These are phyloP conservation scores for Acanthamoeba sp. DNA, from an alignment of 208 protist genomes.

Conservation along the genomic window DNA sequence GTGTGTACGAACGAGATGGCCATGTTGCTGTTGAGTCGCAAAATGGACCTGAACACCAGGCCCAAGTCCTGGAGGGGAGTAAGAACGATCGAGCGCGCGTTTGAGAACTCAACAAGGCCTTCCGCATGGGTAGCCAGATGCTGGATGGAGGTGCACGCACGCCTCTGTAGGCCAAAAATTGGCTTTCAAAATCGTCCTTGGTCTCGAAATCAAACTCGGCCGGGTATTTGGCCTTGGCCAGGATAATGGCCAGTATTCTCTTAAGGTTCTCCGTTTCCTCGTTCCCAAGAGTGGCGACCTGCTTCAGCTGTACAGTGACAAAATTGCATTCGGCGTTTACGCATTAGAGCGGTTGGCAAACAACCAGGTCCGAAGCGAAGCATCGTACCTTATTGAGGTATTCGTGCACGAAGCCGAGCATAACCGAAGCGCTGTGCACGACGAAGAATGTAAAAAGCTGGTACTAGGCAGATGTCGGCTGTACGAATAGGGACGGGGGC, in stretches of 20 bases:
- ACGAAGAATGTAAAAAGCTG: neutral
- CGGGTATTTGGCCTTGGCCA: constrained; percentile 40
- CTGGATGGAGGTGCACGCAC: neutral
- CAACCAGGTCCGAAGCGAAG: neutral
- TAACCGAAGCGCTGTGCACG: neutral
- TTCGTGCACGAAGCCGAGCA: constrained; percentile 52
- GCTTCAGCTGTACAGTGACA: constrained; percentile 25
- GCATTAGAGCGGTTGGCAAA: too few species aligned
- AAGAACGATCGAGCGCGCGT: neutral
- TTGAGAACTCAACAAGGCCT: too few species aligned
- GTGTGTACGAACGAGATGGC: constrained; percentile 67
- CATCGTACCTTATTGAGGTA: constrained; percentile 32
- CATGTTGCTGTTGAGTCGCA: constrained; percentile 68
- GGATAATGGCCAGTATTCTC: constrained; percentile 31
- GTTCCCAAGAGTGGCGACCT: neutral
- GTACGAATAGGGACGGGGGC: neutral
- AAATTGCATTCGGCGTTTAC: neutral
- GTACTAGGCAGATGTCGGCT: neutral
- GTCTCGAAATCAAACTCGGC: constrained; percentile 63
- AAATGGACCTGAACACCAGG: constrained; percentile 10
- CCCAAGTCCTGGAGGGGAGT: neutral
- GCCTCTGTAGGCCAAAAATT: constrained; percentile 26
- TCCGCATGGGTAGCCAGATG: neutral
- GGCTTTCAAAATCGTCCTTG: constrained; percentile 68
- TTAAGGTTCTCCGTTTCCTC: constrained; percentile 69